Conservation (phyloP, 164 flowering plant genomes). For the Hamamelis virginiana region DNA sequence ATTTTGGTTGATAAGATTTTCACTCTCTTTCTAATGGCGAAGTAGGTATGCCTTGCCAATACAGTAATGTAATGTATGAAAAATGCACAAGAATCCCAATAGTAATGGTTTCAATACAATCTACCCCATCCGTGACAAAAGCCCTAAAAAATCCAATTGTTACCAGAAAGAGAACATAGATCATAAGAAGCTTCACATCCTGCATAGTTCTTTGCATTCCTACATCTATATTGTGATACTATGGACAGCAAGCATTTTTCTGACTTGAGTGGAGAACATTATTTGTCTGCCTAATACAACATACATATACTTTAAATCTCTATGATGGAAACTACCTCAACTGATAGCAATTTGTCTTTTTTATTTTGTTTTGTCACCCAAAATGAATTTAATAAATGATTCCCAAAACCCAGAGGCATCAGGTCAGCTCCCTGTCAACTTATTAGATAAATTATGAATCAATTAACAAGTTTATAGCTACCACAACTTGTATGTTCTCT, state of each 20-base stretch:
- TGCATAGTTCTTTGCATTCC: too few species aligned
- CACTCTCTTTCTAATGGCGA: too few species aligned
- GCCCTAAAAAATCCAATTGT: too few species aligned
- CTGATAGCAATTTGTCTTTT: not conserved
- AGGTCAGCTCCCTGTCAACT: constrained; percentile 5
- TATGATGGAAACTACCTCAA: constrained; percentile 1
- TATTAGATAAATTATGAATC: not conserved
- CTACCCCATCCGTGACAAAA: too few species aligned
- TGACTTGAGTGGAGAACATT: not conserved
- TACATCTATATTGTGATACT: too few species aligned
- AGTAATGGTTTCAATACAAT: too few species aligned
- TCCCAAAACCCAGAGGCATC: not conserved
- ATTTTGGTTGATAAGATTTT: too few species aligned
- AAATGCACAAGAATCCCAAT: too few species aligned
- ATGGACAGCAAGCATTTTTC: not conserved
- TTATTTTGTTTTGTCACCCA: not conserved
- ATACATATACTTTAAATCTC: not conserved
- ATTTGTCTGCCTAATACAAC: not conserved
- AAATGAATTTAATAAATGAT: constrained; percentile 1
- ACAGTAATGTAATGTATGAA: too few species aligned
- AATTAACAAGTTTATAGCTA: not conserved
- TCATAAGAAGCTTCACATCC: too few species aligned
- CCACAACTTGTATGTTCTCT: not conserved
- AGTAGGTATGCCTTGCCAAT: too few species aligned
- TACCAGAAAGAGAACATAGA: too few species aligned